phyloP scores from a whole-genome alignment of 2,329 filamentous ascomycete genomes.

The Corniculantispora saksenae region DNA sequence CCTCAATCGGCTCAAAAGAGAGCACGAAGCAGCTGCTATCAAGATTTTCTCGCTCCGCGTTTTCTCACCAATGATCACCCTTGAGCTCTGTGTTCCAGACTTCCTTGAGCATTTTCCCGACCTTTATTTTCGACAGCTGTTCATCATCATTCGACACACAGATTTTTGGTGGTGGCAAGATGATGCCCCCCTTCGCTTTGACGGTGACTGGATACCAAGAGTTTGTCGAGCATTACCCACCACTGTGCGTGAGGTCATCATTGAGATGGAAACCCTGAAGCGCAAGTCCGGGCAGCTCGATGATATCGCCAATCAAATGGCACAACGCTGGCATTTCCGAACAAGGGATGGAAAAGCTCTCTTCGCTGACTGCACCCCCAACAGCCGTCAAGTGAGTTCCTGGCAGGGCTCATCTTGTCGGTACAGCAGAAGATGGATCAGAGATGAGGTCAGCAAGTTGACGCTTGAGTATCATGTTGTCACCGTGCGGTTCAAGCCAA shows the following conservation, averaged over 20 bases:
- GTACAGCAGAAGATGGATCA: conserved; percentile 37
- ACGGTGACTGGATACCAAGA: conserved; percentile 37
- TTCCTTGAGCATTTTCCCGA: conserved; percentile 29
- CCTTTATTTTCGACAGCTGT: conserved; percentile 39
- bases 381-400: conserved; percentile 30
- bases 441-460: conserved; percentile 42
- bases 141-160: conserved; percentile 49
- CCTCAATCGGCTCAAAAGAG: not conserved
- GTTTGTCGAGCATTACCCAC: conserved; percentile 28
- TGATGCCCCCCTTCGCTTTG: conserved; percentile 37
- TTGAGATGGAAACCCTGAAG: conserved; percentile 51
- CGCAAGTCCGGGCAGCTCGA: conserved; percentile 47
- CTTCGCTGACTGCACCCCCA: conserved; percentile 28
- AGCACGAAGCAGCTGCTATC: conserved; percentile 23
- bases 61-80: conserved; percentile 44
- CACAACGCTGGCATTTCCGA: conserved; percentile 37
- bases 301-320: conserved; percentile 40
- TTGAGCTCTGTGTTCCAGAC: conserved; percentile 24
- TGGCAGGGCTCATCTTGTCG: conserved; percentile 51
- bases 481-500: conserved; percentile 37
- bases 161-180: conserved; percentile 51
- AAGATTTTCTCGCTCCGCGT: conserved; percentile 37
- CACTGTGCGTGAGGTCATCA: conserved; percentile 39
- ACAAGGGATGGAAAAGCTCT: conserved; percentile 35
- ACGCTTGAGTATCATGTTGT: conserved; percentile 47